These are phyloP conservation scores for Candolleomyces aberdarensis DNA, from an alignment of 768 basidiomycete genomes.

Conservation along the genomic window DNA sequence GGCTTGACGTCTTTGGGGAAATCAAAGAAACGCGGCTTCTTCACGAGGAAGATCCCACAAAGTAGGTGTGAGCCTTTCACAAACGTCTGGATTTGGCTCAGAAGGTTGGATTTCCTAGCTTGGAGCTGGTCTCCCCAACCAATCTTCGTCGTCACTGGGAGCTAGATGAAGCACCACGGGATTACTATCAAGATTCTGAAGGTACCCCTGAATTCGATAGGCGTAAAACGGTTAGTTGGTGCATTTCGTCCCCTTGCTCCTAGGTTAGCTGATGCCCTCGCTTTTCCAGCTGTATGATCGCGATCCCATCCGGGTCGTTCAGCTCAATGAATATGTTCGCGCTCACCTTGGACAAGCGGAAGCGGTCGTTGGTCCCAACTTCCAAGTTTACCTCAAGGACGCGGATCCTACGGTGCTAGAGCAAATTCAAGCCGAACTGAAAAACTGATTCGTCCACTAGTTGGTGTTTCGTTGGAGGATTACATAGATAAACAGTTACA, in stretches of 20 bases:
- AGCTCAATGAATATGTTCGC: slow-evolving; percentile 60
- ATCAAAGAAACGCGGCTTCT: slow-evolving; percentile 64
- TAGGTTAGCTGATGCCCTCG: slow-evolving; percentile 4
- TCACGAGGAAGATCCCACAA: slow-evolving; percentile 20
- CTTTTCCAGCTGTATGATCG: slow-evolving; percentile 55
- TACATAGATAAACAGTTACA: no score
- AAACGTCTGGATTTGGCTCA: background rate
- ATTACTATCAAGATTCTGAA: slow-evolving; percentile 62
- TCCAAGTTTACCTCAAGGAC: slow-evolving; percentile 62
- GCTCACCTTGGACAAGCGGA: slow-evolving; percentile 63
- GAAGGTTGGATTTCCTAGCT: slow-evolving; percentile 3
- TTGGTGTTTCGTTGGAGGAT: no score
- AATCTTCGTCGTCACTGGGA: slow-evolving; percentile 70
- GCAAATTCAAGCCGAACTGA: slow-evolving; percentile 60
- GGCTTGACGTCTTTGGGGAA: slow-evolving; percentile 88
- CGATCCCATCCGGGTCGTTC: slow-evolving; percentile 68
- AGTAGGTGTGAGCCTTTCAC: background rate
- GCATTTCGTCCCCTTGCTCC: slow-evolving; percentile 3
- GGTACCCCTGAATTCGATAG: slow-evolving; percentile 77
- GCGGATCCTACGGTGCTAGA: slow-evolving; percentile 73
- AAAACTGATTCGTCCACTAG: background rate
- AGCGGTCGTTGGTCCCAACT: slow-evolving; percentile 51
- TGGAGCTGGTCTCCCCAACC: slow-evolving; percentile 30
- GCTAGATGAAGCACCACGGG: slow-evolving; percentile 50
- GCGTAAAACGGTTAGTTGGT: slow-evolving; percentile 56